Evolutionary conservation across 2,329 filamentous ascomycete species (phyloP).

Genomic region (Pyricularia grisea): DNA sequence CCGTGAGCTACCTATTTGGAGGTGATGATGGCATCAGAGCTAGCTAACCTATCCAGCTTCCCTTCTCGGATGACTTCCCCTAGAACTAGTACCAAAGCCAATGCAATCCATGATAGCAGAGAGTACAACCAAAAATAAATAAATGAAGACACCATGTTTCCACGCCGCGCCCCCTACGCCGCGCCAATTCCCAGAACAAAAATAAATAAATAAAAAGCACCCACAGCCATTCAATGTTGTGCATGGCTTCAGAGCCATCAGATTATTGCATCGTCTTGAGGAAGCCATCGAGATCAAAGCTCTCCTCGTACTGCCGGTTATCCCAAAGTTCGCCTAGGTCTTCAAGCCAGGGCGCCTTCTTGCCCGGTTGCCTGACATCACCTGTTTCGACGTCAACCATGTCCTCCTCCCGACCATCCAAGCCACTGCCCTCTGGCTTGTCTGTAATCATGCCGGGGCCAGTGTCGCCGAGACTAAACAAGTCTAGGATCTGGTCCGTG

Average conservation of each 20-base stretch:
- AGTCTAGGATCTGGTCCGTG: slow-evolving; percentile 92
- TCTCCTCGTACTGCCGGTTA: slow-evolving; percentile 94
- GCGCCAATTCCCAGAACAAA: not conserved
- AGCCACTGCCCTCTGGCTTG: slow-evolving; percentile 40
- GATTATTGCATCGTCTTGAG: slow-evolving; percentile 76
- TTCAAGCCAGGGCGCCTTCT: slow-evolving; percentile 86
- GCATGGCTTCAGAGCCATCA: not conserved
- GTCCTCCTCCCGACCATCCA: slow-evolving; percentile 63
- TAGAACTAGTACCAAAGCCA: not conserved
- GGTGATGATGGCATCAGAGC: not conserved
- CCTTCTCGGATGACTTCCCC: not conserved
- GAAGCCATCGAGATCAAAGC: slow-evolving; percentile 93
- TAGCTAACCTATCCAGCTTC: not conserved
- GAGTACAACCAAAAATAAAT: not conserved
- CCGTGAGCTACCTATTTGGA: not conserved
- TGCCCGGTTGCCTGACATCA: slow-evolving; percentile 86
- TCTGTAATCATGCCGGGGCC: slow-evolving; percentile 57
- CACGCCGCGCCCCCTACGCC: not conserved
- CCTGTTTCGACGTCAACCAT: slow-evolving; percentile 91
- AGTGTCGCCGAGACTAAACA: slow-evolving; percentile 84
- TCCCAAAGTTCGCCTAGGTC: slow-evolving; percentile 96
- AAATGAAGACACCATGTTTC: not conserved
- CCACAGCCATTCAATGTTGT: not conserved
- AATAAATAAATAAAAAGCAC: not conserved
- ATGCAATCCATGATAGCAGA: not conserved